Percentiles rank a stretch among this genome's conserved stretches.
Conservation (phyloP, 139 green algal genomes). For the Picochlorum sp. region DNA sequence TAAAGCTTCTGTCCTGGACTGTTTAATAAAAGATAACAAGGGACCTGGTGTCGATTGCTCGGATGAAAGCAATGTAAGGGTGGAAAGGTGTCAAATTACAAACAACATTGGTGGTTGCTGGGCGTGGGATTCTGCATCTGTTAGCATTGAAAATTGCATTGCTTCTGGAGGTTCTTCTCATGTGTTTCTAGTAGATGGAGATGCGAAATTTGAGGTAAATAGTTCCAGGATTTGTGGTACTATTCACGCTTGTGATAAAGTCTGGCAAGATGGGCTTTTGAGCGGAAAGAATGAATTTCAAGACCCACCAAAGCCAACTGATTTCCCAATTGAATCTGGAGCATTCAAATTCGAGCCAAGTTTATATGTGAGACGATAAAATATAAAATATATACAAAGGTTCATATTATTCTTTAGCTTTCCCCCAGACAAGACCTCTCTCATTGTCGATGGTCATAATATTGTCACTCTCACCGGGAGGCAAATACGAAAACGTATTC, state of each 20-base stretch:
- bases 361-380: slow-evolving; percentile 27
- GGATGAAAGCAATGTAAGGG: neutral
- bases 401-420: too few species aligned
- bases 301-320: slow-evolving; percentile 6
- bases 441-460: slow-evolving; percentile 7
- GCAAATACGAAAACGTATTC: neutral
- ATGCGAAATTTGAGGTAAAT: neutral
- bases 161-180: slow-evolving; percentile 31
- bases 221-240: slow-evolving; percentile 14
- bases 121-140: slow-evolving; percentile 29
- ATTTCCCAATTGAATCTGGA: slow-evolving; percentile 25
- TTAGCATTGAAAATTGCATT: neutral
- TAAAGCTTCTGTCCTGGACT: slow-evolving; percentile 3
- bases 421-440: neutral
- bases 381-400: too few species aligned
- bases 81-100: slow-evolving; percentile 2
- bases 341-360: slow-evolving; percentile 30
- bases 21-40: slow-evolving; percentile 20
- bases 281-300: slow-evolving; percentile 3
- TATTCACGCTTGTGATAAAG: slow-evolving; percentile 7
- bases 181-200: slow-evolving; percentile 28
- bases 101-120: slow-evolving; percentile 41
- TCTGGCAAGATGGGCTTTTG: slow-evolving; percentile 5
- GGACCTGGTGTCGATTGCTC: slow-evolving; percentile 38
- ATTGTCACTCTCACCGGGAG: neutral